Evolutionary conservation across 2,329 filamentous ascomycete genomes (phyloP).

Genomic region (Alternaria solani): DNA sequence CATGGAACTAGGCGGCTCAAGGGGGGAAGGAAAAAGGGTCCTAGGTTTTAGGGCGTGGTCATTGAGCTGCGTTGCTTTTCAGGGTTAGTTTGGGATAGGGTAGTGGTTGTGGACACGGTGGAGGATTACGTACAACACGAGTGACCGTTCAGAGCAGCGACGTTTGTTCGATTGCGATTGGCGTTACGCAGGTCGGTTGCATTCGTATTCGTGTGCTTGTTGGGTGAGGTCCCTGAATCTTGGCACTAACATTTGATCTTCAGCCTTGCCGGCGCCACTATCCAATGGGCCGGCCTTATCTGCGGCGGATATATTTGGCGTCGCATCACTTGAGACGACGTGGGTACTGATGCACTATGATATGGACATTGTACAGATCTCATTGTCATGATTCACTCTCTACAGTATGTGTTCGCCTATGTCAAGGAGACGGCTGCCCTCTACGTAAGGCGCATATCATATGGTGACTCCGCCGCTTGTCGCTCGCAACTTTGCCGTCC

Average conservation of each 20-base stretch:
- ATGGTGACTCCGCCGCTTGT: background rate
- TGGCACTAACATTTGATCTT: constrained; percentile 25
- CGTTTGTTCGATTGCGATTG: constrained; percentile 13
- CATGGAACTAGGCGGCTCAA: constrained; percentile 54
- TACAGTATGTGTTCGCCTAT: background rate
- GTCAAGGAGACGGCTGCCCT: background rate
- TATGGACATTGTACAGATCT: background rate
- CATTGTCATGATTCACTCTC: background rate
- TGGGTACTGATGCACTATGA: background rate
- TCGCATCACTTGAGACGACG: background rate
- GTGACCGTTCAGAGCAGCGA: constrained; percentile 11
- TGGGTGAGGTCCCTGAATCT: constrained; percentile 30
- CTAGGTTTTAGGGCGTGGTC: constrained; percentile 28
- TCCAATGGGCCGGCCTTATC: constrained; percentile 15
- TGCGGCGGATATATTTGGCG: constrained; percentile 12
- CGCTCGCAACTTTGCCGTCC: too few species aligned
- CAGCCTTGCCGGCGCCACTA: constrained; percentile 8
- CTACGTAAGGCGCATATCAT: background rate
- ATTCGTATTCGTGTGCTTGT: constrained; percentile 29
- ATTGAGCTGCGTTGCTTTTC: constrained; percentile 28
- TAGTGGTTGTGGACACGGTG: constrained; percentile 12
- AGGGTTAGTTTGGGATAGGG: constrained; percentile 20
- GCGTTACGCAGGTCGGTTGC: constrained; percentile 26
- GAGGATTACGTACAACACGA: constrained; percentile 20
- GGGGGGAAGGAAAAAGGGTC: constrained; percentile 29